A percentile compares a stretch with the other conserved stretches of the same genome.
These are phyloP conservation scores for Coprinellus aureogranulatus DNA, from an alignment of 768 basidiomycete genomes.

Conservation along the genomic window DNA sequence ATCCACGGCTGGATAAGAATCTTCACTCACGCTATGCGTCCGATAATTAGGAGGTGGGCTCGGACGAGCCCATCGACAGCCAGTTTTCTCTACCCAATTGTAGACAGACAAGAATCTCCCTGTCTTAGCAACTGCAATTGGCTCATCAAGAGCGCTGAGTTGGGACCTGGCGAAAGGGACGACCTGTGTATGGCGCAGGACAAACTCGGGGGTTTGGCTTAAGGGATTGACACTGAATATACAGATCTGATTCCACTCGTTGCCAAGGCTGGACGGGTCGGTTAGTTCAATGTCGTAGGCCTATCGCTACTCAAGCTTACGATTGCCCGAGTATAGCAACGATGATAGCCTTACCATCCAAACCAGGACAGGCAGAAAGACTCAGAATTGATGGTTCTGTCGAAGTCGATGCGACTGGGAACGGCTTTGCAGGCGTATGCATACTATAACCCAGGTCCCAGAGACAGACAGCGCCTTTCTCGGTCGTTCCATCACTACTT, in stretches of 20 bases:
- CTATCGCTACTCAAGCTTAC: background rate
- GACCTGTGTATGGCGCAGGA: no score
- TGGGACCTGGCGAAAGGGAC: background rate
- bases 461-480: conserved; percentile 17
- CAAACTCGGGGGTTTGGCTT: no score
- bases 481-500: no score
- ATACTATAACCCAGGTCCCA: conserved; percentile 27
- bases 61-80: no score
- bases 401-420: background rate
- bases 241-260: no score
- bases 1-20: background rate
- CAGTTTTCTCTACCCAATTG: no score
- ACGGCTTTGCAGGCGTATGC: background rate
- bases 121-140: background rate
- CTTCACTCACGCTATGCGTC: background rate
- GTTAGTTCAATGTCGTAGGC: background rate
- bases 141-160: background rate
- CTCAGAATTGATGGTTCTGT: background rate
- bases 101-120: no score
- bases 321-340: background rate
- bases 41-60: background rate
- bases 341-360: background rate
- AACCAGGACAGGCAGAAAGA: background rate
- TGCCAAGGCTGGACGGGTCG: background rate
- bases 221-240: no score